These are phyloP conservation scores for Lumnitzera racemosa DNA, from an alignment of 345 rosid species.

Conservation along the genomic window DNA sequence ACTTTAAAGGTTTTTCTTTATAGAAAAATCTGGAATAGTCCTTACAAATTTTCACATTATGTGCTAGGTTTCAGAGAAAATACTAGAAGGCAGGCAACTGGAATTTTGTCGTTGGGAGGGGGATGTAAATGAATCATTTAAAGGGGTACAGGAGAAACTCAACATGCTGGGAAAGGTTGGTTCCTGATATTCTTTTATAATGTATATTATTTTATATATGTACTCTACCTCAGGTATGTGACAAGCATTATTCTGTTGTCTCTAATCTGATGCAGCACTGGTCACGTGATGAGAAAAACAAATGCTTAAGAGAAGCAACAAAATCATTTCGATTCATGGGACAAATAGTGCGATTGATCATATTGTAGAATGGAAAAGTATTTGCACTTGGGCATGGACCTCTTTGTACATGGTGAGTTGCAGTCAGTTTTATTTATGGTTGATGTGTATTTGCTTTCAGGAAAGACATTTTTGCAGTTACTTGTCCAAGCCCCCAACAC, in stretches of 20 bases:
- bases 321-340: constrained; percentile 73
- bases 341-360: constrained; percentile 74
- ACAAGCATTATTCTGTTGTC: neutral
- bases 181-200: constrained; percentile 5
- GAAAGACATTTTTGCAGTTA: no score
- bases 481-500: no score
- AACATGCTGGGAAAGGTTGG: constrained; percentile 82
- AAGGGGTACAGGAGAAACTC: constrained; percentile 64
- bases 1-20: neutral
- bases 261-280: constrained; percentile 50
- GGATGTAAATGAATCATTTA: constrained; percentile 46
- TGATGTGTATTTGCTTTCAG: no score
- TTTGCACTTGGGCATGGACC: no score
- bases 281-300: constrained; percentile 70
- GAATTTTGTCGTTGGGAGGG: constrained; percentile 70
- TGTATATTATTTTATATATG: neutral
- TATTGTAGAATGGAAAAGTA: constrained; percentile 24
- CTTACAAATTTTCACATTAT: neutral
- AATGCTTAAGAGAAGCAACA: constrained; percentile 72
- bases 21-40: neutral
- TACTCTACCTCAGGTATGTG: neutral
- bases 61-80: constrained; percentile 56
- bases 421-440: no score
- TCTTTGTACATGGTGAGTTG: no score
- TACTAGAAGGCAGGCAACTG: constrained; percentile 62